These are phyloP conservation scores for Colletotrichum spinosum DNA, from an alignment of 2,329 filamentous ascomycete species.

Conservation along the genomic window DNA sequence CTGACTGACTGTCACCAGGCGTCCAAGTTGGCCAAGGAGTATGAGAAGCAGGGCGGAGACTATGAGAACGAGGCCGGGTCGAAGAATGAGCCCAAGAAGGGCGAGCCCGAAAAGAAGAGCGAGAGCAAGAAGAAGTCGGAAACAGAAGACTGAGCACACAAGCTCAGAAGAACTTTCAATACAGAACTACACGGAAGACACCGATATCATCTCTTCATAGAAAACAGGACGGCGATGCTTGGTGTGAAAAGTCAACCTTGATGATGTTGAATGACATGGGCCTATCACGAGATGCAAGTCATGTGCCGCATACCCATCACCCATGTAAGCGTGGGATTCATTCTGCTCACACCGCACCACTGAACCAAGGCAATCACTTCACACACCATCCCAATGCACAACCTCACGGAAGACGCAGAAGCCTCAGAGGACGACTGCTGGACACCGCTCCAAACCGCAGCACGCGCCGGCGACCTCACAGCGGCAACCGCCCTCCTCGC, in stretches of 20 bases:
- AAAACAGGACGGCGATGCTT: too few species aligned
- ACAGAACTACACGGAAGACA: too few species aligned
- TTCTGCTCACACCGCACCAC: neutral
- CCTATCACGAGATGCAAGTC: neutral
- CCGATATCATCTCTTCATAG: too few species aligned
- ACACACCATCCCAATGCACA: constrained; percentile 6
- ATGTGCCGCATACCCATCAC: constrained; percentile 21
- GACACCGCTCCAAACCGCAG: constrained; percentile 50
- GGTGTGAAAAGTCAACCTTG: neutral
- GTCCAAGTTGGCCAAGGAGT: constrained; percentile 54
- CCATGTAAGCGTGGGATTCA: neutral
- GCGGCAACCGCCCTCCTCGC: constrained; percentile 43
- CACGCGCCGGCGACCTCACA: constrained; percentile 45
- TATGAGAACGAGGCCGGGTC: constrained; percentile 55
- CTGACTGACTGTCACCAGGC: constrained; percentile 38
- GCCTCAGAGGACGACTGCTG: constrained; percentile 44
- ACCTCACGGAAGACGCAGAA: neutral
- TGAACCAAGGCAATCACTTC: too few species aligned
- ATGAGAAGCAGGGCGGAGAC: constrained; percentile 54
- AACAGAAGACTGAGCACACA: constrained; percentile 17
- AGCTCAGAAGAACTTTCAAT: too few species aligned
- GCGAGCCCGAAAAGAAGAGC: constrained; percentile 43
- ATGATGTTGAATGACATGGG: neutral
- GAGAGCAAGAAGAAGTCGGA: constrained; percentile 40
- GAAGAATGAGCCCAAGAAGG: constrained; percentile 50